A percentile compares a stretch with the other conserved stretches of the same genome.
Evolutionary conservation across 768 basidiomycete species (phyloP).

Genomic region (Tubosaeta sp.): DNA sequence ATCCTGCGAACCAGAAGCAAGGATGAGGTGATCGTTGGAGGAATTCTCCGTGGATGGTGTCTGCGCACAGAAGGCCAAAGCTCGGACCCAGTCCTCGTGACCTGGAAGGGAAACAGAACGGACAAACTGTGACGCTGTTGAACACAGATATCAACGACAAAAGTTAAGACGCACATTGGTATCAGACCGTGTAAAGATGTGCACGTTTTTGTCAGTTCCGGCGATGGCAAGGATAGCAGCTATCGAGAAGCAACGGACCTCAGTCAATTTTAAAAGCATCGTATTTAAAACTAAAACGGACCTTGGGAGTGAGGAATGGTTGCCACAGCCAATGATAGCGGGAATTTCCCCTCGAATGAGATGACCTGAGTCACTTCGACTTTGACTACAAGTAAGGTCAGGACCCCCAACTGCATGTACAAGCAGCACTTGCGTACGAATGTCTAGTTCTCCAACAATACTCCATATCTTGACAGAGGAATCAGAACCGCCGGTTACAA

Average conservation of each 20-base stretch:
- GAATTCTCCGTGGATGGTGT: conserved; percentile 12
- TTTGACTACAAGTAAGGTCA: conserved; percentile 26
- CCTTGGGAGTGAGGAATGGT: conserved; percentile 66
- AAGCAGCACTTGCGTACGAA: conserved; percentile 21
- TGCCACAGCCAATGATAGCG: conserved; percentile 63
- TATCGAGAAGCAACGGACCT: conserved; percentile 22
- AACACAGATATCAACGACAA: conserved; percentile 1
- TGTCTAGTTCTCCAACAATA: conserved; percentile 27
- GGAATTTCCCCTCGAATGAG: conserved; percentile 62
- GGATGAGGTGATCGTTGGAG: conserved; percentile 45
- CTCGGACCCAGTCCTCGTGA: conserved; percentile 95
- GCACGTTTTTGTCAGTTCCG: conserved; percentile 75
- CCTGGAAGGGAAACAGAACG: conserved; percentile 61
- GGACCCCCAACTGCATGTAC: conserved; percentile 1
- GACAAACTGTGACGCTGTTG: conserved; percentile 44
- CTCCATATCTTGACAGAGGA: conserved; percentile 74
- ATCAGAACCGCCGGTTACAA: conserved; percentile 85
- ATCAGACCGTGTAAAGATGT: conserved; percentile 71
- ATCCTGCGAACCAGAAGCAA: conserved; percentile 96
- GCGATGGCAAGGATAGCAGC: conserved; percentile 73
- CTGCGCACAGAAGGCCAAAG: conserved; percentile 60
- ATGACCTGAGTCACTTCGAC: conserved; percentile 54
- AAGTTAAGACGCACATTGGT: conserved; percentile 38
- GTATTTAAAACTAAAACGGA: conserved; percentile 29
- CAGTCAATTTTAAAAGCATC: background rate